phyloP scores from a whole-genome alignment of 2,329 filamentous ascomycete genomes.

The Neofusicoccum umdonicola region DNA sequence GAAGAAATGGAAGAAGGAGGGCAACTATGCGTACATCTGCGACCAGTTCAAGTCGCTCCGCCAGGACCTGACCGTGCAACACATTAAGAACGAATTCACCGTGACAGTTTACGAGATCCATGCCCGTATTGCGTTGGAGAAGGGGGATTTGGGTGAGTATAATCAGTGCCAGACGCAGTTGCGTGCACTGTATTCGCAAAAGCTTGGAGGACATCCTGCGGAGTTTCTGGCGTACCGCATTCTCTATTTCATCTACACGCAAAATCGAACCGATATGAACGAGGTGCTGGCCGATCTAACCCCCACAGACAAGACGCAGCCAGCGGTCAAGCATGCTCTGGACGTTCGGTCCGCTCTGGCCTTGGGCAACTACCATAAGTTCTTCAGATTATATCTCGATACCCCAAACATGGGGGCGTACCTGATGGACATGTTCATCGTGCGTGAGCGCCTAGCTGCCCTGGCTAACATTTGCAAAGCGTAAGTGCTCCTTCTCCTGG shows the following conservation, averaged over 20 bases:
- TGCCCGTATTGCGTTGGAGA: slow-evolving; percentile 94
- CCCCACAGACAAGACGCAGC: slow-evolving; percentile 85
- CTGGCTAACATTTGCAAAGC: slow-evolving; percentile 90
- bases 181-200: slow-evolving; percentile 82
- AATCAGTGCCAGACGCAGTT: slow-evolving; percentile 99
- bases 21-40: slow-evolving; percentile 96
- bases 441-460: slow-evolving; percentile 85
- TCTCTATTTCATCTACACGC: slow-evolving; percentile 98
- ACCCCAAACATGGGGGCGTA: slow-evolving; percentile 97
- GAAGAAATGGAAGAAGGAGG: slow-evolving; percentile 89
- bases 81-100: slow-evolving; percentile 94
- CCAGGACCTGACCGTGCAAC: slow-evolving; percentile 96
- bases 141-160: slow-evolving; percentile 99
- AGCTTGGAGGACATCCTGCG: slow-evolving; percentile 81
- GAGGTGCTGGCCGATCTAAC: slow-evolving; percentile 99
- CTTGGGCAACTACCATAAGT: slow-evolving; percentile 93
- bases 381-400: slow-evolving; percentile 93
- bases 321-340: slow-evolving; percentile 83
- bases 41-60: slow-evolving; percentile 99
- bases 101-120: slow-evolving; percentile 97
- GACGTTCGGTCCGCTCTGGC: slow-evolving; percentile 88
- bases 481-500: slow-evolving; percentile 55
- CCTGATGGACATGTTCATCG: slow-evolving; percentile 98
- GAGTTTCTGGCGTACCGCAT: slow-evolving; percentile 99
- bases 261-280: slow-evolving; percentile 97